These are phyloP conservation scores for Russula dissimulans DNA, from an alignment of 768 basidiomycete species.

Conservation along the genomic window DNA sequence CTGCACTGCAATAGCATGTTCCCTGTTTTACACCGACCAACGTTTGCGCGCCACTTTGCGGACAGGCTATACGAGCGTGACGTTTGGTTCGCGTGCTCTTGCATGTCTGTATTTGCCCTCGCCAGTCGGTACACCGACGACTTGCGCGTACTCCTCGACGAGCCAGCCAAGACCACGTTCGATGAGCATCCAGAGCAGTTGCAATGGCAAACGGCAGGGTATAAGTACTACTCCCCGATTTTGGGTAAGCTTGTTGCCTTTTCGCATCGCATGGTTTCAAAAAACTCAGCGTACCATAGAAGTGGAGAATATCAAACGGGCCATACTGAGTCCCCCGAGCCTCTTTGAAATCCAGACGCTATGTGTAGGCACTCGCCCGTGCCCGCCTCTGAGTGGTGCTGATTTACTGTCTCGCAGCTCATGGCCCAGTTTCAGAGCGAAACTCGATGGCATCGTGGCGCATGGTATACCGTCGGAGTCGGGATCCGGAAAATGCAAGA, in stretches of 20 bases:
- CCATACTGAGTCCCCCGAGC: conserved; percentile 45
- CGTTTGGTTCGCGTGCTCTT: conserved; percentile 26
- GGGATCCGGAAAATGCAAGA: conserved; percentile 49
- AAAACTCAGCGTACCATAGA: conserved; percentile 28
- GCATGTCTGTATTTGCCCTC: conserved; percentile 25
- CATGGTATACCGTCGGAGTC: conserved; percentile 38
- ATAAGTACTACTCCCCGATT: conserved; percentile 50
- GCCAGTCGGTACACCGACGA: conserved; percentile 26
- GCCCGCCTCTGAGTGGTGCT: conserved; percentile 13
- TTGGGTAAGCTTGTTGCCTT: conserved; percentile 31
- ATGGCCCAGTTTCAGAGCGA: conserved; percentile 40
- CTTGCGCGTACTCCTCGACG: conserved; percentile 21
- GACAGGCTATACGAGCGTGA: conserved; percentile 43
- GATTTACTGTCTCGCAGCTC: conserved; percentile 28
- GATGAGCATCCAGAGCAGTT: conserved; percentile 24
- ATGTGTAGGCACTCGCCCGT: conserved; percentile 30
- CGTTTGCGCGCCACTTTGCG: conserved; percentile 55
- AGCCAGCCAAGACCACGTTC: conserved; percentile 24
- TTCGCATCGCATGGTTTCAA: neutral
- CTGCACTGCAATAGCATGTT: conserved; percentile 44
- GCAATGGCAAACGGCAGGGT: conserved; percentile 49
- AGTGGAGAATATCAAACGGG: conserved; percentile 40
- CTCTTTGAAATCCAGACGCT: conserved; percentile 57
- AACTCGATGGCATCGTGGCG: conserved; percentile 33
- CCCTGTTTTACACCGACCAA: conserved; percentile 63